Base-by-base conservation (phyloP, 106 monocot species). In the Acorus gramineus region DNA sequence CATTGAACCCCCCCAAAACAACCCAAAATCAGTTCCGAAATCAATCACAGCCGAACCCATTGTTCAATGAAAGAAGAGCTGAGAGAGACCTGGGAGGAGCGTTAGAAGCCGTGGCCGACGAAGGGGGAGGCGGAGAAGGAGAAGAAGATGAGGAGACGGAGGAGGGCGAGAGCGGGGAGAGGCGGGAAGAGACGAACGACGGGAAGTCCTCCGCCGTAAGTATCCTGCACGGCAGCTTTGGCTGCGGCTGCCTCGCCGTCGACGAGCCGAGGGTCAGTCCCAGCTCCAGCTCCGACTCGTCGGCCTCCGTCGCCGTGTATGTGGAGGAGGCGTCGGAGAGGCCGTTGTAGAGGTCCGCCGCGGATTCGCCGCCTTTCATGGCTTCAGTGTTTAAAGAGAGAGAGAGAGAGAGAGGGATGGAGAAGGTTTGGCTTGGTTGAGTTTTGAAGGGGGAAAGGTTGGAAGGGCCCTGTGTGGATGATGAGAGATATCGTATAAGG, bases 261-360 rank as follows among this genome's bases (percentile, higher is more conserved):
- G 28, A 28, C 28, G 28, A 28, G 28, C 28, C 28, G 28, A 28
- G 28, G 28, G 28, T 28, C 28, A 77, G 74, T n/a, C 87, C 84
- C 67, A 93, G 70, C 44, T 85, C 78, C 57, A 93, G 74, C 14
- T 85, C 85, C 13, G 88, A 75, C 82, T 85, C 92, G 28, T 28
- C 28, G 28, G 28, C 28, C 28, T 28, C 28, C 1, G 28, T 1
- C 28, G 28, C 28, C 28, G 28, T 28, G 28, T 28, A 28, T 28
- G 28, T 28, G 28, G 28, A 28, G 28, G 28, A 28, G 28, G 28
- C 28, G 0, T 28, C 28, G 28, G 28, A 28, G 1, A 28, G 28
- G 28, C 28, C 28, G 28, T 28, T 28, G 28, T 28, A 28, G 28
- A 28, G 28, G 28, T 28, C 28, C 28, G 28, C 28, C 28, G 28